Base-by-base conservation (phyloP, 176 grass and related monocot genomes). In the Oryza brachyantha region DNA sequence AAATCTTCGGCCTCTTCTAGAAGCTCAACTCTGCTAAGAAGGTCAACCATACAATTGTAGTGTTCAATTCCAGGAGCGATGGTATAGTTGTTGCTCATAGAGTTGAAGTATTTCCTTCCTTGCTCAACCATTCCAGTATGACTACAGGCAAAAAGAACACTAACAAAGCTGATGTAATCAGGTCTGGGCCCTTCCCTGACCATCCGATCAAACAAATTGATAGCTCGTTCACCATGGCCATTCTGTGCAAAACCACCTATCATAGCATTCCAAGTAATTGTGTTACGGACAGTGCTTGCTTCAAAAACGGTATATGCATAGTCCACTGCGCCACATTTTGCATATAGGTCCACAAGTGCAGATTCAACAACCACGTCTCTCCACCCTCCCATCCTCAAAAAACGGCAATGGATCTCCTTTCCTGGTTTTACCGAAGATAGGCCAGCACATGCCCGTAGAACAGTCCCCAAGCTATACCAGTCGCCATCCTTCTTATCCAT, bases 231-330 rank as follows among this genome's bases (percentile, higher is more conserved):
- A 26, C 79, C 91, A 71, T 84, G 70, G 66, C 89, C 94, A 86
- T 97, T 97, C 84, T 97, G 89, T 26, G 91, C 94, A 26, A 88
- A 88, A 65, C 89, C 91, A 80, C 79, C 76, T 55, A 97, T 94
- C 94, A 97, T 94, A 59, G 94, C 78, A 84, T 97, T 97, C 94
- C 89, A 97, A 67, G 94, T 92, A 58, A 94, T 88, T 40, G 61
- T 84, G 45, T 94, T 88, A 73, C 85, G 88, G 8, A 84, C 59
- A 5, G 68, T 58, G 73, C 90, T 92, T 19, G 41, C 87, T 70
- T 78, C 19, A 79, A 97, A 97, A 66, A 92, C 69, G 65, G 52
- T 73, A 72, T 43, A 73, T 0, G 89, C 91, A 28, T 97, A 94
- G n/a, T 92, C 83, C 79, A 92, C 66, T 7, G 57, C 82, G 24